Conservation (phyloP, 208 protist genomes). For the Novymonas esmeraldas region DNA sequence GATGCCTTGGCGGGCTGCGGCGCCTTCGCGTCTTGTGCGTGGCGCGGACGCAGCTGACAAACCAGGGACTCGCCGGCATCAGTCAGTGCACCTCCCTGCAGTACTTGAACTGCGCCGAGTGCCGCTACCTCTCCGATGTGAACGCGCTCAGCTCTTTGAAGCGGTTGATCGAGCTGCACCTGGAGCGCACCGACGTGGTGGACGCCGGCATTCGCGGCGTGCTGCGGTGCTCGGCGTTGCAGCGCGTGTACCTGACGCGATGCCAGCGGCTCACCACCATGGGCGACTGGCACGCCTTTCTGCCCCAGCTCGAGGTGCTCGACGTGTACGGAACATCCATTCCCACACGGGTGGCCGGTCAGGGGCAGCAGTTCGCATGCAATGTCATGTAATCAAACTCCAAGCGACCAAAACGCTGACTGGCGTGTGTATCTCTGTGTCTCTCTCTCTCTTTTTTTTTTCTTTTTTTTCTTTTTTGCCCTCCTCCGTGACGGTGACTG, state of each 20-base stretch:
- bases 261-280: constrained; percentile 61
- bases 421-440: neutral
- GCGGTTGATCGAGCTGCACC: constrained; percentile 56
- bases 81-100: constrained; percentile 46
- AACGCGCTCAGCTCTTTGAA: constrained; percentile 53
- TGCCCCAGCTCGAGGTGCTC: constrained; percentile 62
- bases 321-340: constrained; percentile 86
- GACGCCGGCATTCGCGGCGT: constrained; percentile 54
- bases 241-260: constrained; percentile 66
- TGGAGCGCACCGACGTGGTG: constrained; percentile 52
- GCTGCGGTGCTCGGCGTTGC: constrained; percentile 47
- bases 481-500: neutral
- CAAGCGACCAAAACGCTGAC: no score
- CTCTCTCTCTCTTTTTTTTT: neutral
- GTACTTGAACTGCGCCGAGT: constrained; percentile 63
- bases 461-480: neutral
- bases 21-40: constrained; percentile 53
- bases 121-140: constrained; percentile 64
- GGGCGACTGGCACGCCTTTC: constrained; percentile 34
- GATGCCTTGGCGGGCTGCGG: constrained; percentile 38
- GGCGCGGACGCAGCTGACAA: constrained; percentile 57
- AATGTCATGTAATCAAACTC: constrained; percentile 53
- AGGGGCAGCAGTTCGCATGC: constrained; percentile 64
- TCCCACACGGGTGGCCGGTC: constrained; percentile 48
- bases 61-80: constrained; percentile 55